Percentiles rank a stretch among this genome's conserved stretches.
Evolutionary conservation across 1,284 basidiomycete species (phyloP).

Genomic region (Ustilago nuda): DNA sequence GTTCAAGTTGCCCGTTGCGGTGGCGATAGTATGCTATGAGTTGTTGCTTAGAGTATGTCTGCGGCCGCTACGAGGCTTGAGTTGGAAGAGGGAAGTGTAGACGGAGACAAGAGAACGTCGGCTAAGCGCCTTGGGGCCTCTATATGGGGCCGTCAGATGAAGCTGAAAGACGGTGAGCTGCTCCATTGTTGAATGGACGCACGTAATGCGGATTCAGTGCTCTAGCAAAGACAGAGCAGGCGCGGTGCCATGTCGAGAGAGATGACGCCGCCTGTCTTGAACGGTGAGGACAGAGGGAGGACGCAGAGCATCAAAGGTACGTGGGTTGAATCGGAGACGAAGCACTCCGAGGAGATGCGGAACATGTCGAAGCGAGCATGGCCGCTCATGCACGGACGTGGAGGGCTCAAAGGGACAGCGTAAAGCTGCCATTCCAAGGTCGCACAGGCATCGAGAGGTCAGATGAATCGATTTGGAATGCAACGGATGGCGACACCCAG

Average conservation of each 20-base stretch:
- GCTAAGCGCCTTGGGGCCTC: background rate
- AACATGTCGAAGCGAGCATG: background rate
- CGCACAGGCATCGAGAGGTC: background rate
- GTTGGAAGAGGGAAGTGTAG: background rate
- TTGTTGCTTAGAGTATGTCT: background rate
- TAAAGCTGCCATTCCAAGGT: background rate
- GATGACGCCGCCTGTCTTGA: background rate
- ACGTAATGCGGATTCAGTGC: too few relatives aligned
- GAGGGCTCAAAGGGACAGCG: background rate
- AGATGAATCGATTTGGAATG: background rate
- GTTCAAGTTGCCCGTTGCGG: background rate
- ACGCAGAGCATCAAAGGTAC: slow-evolving; percentile 2
- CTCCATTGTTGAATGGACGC: background rate
- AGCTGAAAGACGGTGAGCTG: background rate
- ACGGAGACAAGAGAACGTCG: background rate
- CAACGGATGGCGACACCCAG: background rate
- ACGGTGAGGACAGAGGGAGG: slow-evolving; percentile 1
- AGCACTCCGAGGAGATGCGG: background rate
- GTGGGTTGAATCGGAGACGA: background rate
- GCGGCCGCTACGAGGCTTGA: background rate
- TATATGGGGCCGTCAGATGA: background rate
- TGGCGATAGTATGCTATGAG: background rate
- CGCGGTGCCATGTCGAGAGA: background rate
- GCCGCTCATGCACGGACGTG: background rate
- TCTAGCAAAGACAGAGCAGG: background rate